A percentile compares a stretch with the other conserved stretches of the same genome.
Evolutionary conservation across 331 rosid genomes (phyloP).

Genomic region (Quercus phellos): DNA sequence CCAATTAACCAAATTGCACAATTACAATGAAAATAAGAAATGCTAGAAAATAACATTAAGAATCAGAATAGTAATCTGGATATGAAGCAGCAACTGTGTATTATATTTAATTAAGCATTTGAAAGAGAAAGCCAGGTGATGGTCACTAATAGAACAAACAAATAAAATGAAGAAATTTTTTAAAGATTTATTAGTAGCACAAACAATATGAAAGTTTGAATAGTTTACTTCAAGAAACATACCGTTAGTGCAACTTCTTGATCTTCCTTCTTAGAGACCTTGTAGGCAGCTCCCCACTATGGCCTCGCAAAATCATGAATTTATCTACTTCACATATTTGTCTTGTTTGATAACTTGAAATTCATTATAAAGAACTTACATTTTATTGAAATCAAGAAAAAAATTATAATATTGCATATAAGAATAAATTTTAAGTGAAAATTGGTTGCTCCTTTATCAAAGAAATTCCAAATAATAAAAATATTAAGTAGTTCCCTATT

Average conservation of each 20-base stretch:
- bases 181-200: neutral
- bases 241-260: constrained; percentile 67
- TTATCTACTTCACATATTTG: constrained; percentile 12
- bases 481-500: neutral
- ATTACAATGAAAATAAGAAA: neutral
- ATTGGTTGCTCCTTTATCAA: neutral
- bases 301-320: constrained; percentile 33
- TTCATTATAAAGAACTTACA: neutral
- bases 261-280: constrained; percentile 72
- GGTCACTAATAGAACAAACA: neutral
- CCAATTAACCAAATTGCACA: neutral
- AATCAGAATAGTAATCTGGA: neutral
- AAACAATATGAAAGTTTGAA: neutral
- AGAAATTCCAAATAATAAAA: neutral
- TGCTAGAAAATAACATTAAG: neutral
- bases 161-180: neutral
- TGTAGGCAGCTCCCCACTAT: constrained; percentile 93
- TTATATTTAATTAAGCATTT: neutral
- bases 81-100: neutral
- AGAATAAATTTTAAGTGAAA: neutral
- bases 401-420: neutral
- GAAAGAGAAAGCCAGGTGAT: neutral
- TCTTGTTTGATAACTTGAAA: constrained; percentile 18
- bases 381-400: neutral
- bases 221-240: constrained; percentile 11